Conservation (phyloP, 2,329 filamentous ascomycete species). For the Hortaea sp. region DNA sequence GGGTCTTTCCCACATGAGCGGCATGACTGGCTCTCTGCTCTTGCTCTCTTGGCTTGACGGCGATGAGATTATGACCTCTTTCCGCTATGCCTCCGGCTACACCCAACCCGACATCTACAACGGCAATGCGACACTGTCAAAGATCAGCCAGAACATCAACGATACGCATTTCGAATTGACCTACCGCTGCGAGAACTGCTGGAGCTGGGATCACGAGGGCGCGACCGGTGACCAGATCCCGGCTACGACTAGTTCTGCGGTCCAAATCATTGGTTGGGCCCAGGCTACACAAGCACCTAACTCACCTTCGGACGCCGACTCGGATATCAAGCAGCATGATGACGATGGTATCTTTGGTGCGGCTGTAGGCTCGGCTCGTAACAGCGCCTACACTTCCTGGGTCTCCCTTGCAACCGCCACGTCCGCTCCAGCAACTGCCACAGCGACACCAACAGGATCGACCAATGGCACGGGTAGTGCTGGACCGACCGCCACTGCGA, state of each 20-base stretch:
- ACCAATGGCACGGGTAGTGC: constrained; percentile 3
- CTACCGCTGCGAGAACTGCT: constrained; percentile 51
- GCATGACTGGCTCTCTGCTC: constrained; percentile 50
- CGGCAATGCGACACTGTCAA: constrained; percentile 52
- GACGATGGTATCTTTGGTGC: constrained; percentile 46
- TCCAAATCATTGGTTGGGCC: constrained; percentile 21
- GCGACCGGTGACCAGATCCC: constrained; percentile 30
- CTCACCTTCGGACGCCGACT: constrained; percentile 28
- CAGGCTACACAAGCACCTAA: constrained; percentile 18
- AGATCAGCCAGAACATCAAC: constrained; percentile 50
- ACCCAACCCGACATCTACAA: constrained; percentile 48
- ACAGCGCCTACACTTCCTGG: constrained; percentile 34
- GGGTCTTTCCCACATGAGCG: constrained; percentile 45
- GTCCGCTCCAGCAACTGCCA: constrained; percentile 30
- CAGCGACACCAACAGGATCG: constrained; percentile 5
- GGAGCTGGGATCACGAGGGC: constrained; percentile 34
- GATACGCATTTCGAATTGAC: constrained; percentile 50
- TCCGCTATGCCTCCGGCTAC: constrained; percentile 51
- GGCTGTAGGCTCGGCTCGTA: constrained; percentile 34
- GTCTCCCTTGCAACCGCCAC: constrained; percentile 26
- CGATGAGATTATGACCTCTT: constrained; percentile 45
- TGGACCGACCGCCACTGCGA: constrained; percentile 3
- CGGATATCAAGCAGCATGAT: constrained; percentile 45
- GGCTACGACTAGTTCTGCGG: constrained; percentile 21
- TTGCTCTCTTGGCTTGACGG: constrained; percentile 49